Conservation (phyloP, 305 asterid genomes). For the Solanum hybrid region DNA sequence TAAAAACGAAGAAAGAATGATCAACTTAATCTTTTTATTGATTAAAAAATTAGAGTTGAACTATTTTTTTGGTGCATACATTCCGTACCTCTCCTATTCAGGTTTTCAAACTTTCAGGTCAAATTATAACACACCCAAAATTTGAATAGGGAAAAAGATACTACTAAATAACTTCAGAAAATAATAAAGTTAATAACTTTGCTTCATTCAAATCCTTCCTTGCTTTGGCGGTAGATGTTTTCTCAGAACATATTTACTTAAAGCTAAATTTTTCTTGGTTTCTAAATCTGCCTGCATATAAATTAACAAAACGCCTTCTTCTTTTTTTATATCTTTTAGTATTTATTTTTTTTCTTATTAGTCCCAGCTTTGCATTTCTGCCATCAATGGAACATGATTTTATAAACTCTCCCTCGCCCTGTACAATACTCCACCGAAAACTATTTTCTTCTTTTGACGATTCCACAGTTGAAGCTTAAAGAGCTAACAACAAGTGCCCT, state of each 20-base stretch:
- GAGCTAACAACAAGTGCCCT: neutral
- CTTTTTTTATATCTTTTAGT: neutral
- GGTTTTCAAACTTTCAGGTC: neutral
- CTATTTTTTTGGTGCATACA: neutral
- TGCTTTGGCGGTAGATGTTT: neutral
- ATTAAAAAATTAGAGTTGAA: neutral
- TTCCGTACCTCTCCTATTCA: neutral
- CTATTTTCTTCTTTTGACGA: neutral
- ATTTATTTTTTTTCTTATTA: neutral
- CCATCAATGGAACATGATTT: neutral
- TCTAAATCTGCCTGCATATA: slow-evolving; percentile 4
- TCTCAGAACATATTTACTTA: neutral
- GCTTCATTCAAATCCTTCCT: neutral
- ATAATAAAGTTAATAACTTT: neutral
- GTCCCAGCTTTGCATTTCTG: neutral
- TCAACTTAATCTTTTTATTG: neutral
- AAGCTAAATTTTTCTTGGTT: neutral
- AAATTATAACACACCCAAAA: neutral
- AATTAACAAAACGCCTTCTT: neutral
- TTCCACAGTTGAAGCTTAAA: neutral
- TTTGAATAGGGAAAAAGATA: neutral
- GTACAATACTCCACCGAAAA: slow-evolving; percentile 19
- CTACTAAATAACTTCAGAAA: neutral
- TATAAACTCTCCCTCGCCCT: slow-evolving; percentile 4
- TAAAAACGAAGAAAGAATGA: neutral